phyloP scores from a whole-genome alignment of 2,329 filamentous ascomycete genomes.

The Cryphonectria nitschkei region DNA sequence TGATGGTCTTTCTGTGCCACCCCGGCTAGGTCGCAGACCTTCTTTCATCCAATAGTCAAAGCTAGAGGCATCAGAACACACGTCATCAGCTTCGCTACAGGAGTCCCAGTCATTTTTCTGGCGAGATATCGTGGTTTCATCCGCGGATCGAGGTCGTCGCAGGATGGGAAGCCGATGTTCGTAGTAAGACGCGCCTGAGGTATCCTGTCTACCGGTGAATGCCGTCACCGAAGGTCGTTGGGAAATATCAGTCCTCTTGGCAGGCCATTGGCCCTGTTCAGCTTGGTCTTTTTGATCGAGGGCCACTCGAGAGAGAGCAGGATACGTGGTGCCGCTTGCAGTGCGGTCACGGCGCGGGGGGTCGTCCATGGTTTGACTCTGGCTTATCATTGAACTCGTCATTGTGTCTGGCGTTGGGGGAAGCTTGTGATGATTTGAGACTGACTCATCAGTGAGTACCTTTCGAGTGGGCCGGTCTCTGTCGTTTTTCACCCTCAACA shows the following conservation, averaged over 20 bases:
- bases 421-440: slow-evolving; percentile 48
- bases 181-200: slow-evolving; percentile 35
- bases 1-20: slow-evolving; percentile 10
- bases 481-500: slow-evolving; percentile 38
- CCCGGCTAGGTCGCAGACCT: slow-evolving; percentile 47
- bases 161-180: slow-evolving; percentile 39
- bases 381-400: slow-evolving; percentile 57
- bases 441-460: slow-evolving; percentile 52
- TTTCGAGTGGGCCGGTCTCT: slow-evolving; percentile 51
- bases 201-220: slow-evolving; percentile 38
- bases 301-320: background rate
- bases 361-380: slow-evolving; percentile 56
- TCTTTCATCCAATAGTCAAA: slow-evolving; percentile 63
- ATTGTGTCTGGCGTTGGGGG: slow-evolving; percentile 65
- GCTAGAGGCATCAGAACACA: slow-evolving; percentile 53
- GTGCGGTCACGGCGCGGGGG: slow-evolving; percentile 43
- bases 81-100: slow-evolving; percentile 47
- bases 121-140: slow-evolving; percentile 49
- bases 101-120: slow-evolving; percentile 49
- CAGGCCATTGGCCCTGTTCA: slow-evolving; percentile 23
- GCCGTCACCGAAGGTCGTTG: slow-evolving; percentile 40
- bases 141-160: slow-evolving; percentile 51
- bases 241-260: slow-evolving; percentile 18
- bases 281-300: slow-evolving; percentile 10
- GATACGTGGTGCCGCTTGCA: slow-evolving; percentile 39